Evolutionary conservation across 768 basidiomycete genomes (phyloP), one percentile per base, ranked within the genome.

Genomic region (Pisolithus albus): DNA sequence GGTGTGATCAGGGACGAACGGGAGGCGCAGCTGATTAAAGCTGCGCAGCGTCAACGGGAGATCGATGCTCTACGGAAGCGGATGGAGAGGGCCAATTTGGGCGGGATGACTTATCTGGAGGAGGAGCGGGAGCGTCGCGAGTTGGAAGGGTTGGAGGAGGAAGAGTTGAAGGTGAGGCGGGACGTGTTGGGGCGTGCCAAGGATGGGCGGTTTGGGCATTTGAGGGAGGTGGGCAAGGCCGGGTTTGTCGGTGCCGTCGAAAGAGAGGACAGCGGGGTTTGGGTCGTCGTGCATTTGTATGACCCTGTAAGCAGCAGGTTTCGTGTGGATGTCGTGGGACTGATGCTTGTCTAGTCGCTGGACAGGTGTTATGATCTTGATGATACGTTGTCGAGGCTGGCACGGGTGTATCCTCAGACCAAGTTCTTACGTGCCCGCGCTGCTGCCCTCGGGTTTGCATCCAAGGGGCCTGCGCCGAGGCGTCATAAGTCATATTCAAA

Each of bases 351-450:
- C 28, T 37, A 91, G 90, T 85, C 84, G 26, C 62, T 91, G 54
- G 84, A 88, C 45, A 74, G 90, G 46, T 92, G 90, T 62, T 83
- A 82, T 38, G 48, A 70, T 5, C 65, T 92, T 18, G 89, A 92
- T 63, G 80, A 85, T 41, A 78, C 74, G 16, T 74, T 92, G 4
- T 68, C 82, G 39, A 77, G 72, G 7, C 73, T 92, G 4, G 90
- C 90, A 16, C 79, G 88, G n/a, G 50, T 72, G 42, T 78, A 85
- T 56, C 78, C 84, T 4, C 69, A 80, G 40, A 86, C 84, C 0
- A 92, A 92, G 62, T 92, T 92, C 60, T 75, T 92, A n/a, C 81
- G 87, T 23, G 82, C 80, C 18, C 79, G 84, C n/a, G 90, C 90
- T 6, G 77, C 81, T 37, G 77, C 83, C 0, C 72, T 92, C 0